These are phyloP conservation scores for Rhodosporidiobolus sp. DNA, from an alignment of 768 basidiomycete genomes.

Conservation along the genomic window DNA sequence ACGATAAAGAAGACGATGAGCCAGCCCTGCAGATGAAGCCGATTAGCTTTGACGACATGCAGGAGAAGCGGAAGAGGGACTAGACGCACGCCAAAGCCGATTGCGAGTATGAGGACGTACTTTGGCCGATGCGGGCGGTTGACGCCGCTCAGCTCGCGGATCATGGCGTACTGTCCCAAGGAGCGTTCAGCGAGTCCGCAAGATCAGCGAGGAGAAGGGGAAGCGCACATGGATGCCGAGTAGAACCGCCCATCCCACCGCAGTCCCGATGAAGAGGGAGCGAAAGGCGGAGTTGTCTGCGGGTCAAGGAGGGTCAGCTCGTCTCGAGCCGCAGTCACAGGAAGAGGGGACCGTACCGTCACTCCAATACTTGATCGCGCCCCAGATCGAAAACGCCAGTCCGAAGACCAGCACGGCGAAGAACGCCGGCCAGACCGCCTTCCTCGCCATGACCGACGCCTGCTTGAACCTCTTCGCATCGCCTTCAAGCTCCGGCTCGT, in stretches of 20 bases:
- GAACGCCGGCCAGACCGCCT: not conserved
- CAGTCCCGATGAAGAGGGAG: not conserved
- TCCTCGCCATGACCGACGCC: not conserved
- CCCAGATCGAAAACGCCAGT: not conserved
- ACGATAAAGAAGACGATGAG: not conserved
- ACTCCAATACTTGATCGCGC: not conserved
- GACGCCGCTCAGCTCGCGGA: not conserved
- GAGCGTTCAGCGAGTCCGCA: fast-evolving
- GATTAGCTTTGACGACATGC: too few relatives aligned
- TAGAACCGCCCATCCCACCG: not conserved
- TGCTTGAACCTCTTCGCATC: too few relatives aligned
- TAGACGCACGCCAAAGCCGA: not conserved
- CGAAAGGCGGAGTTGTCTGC: not conserved
- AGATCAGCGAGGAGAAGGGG: too few relatives aligned
- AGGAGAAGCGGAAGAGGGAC: not conserved
- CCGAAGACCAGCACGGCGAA: not conserved
- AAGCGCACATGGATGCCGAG: not conserved
- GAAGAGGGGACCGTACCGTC: not conserved
- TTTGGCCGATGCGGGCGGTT: too few relatives aligned
- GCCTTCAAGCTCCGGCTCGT: too few relatives aligned
- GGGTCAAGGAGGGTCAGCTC: not conserved
- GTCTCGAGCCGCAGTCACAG: too few relatives aligned
- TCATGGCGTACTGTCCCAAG: not conserved
- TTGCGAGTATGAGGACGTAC: not conserved
- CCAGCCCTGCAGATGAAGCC: not conserved